A percentile compares a stretch with the other conserved stretches of the same genome.
These are phyloP conservation scores for Eimeria tenella DNA, from an alignment of 169 alveolate genomes.

Conservation along the genomic window DNA sequence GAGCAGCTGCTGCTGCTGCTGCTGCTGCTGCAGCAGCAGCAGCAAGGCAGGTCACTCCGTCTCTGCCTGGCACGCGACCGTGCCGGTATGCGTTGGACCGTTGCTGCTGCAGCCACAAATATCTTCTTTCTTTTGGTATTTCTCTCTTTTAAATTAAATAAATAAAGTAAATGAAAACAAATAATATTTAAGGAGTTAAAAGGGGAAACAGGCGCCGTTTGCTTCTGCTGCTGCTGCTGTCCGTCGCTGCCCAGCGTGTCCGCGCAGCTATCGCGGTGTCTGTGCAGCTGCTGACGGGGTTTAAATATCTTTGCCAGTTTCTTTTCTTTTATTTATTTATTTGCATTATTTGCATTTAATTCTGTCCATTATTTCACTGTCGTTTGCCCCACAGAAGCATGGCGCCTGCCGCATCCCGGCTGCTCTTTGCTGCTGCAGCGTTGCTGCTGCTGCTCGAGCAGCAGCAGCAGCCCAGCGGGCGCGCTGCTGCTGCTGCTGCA, in stretches of 20 bases:
- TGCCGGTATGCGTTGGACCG: conserved; percentile 29
- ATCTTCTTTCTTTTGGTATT: neutral
- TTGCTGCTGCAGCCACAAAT: neutral
- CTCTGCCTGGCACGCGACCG: conserved; percentile 23
- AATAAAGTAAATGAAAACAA: neutral
- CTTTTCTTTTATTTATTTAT: neutral
- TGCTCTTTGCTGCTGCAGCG: conserved; percentile 28
- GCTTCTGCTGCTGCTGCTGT: neutral
- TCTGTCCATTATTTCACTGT: neutral
- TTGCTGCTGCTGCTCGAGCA: neutral
- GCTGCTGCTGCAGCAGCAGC: conserved; percentile 40
- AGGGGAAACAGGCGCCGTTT: neutral
- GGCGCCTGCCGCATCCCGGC: conserved; percentile 29
- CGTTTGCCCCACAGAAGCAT: neutral
- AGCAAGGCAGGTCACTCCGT: conserved; percentile 52
- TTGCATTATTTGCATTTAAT: neutral
- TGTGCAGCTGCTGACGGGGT: neutral
- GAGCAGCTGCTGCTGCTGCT: neutral
- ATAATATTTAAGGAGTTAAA: neutral
- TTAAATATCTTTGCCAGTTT: neutral
- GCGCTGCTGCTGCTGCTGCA: neutral
- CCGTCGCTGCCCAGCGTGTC: neutral
- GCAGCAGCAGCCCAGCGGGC: conserved; percentile 25
- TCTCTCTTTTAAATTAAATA: neutral
- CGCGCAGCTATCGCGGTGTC: neutral